phyloP scores from a whole-genome alignment of 352 stramenopile species.

The Phytophthora brassicae region DNA sequence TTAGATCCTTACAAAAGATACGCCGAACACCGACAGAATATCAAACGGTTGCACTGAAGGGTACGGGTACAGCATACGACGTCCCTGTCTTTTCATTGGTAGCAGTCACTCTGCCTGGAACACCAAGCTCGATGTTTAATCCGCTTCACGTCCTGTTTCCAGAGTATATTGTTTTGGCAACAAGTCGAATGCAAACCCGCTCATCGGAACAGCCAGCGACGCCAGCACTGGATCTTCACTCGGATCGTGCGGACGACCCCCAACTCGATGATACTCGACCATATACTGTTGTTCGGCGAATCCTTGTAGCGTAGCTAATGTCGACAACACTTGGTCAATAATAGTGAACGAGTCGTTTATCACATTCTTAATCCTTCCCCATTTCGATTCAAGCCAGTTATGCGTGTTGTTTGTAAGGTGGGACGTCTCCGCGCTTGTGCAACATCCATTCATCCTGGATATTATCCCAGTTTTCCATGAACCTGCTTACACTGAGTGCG shows the following conservation, averaged over 20 bases:
- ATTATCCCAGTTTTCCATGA: too few species aligned
- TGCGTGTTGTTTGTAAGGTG: slow-evolving; percentile 1
- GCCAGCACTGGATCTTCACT: neutral
- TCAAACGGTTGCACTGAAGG: too few species aligned
- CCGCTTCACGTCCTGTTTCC: neutral
- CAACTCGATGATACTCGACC: neutral
- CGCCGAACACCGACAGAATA: too few species aligned
- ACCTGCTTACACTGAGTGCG: too few species aligned
- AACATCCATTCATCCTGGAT: slow-evolving; percentile 4
- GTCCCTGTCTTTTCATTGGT: neutral
- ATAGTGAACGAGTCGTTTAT: neutral
- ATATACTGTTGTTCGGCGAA: slow-evolving; percentile 13
- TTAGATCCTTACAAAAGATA: too few species aligned
- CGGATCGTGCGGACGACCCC: neutral
- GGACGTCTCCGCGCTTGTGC: slow-evolving; percentile 5
- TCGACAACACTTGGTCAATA: slow-evolving; percentile 4
- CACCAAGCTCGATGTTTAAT: neutral
- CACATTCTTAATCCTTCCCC: neutral
- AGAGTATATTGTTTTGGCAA: neutral
- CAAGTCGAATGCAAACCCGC: neutral
- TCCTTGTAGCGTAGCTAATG: slow-evolving; percentile 2
- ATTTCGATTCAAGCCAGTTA: neutral
- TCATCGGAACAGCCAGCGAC: neutral
- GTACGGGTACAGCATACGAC: neutral
- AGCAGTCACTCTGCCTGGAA: neutral